Evolutionary conservation across 2,329 filamentous ascomycete species (phyloP).

Genomic region (Talaromyces funiculosus): DNA sequence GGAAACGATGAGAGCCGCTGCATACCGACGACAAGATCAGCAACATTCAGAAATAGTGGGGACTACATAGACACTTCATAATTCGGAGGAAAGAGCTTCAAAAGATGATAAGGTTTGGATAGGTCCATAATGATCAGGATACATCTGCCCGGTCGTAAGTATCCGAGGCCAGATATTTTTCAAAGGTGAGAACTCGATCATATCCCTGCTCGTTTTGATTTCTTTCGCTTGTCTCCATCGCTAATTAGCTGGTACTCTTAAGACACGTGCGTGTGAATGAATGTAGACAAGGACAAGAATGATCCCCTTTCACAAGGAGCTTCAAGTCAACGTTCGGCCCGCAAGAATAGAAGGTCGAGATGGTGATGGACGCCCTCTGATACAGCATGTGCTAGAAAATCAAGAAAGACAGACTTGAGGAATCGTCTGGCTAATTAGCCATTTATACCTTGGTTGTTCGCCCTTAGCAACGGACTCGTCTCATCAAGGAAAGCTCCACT

Average conservation of each 20-base stretch:
- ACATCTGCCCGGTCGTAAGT: neutral
- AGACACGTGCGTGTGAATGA: neutral
- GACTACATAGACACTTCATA: neutral
- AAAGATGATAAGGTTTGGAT: neutral
- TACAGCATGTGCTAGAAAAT: neutral
- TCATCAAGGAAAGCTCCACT: conserved; percentile 1
- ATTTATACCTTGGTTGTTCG: neutral
- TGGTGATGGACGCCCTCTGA: neutral
- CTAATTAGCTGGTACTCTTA: neutral
- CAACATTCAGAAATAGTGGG: neutral
- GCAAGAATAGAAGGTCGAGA: neutral
- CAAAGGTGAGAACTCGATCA: neutral
- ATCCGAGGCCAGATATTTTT: neutral
- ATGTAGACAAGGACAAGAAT: neutral
- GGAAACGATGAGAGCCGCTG: neutral
- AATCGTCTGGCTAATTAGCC: neutral
- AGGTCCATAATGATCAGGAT: neutral
- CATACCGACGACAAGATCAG: neutral
- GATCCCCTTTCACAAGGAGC: neutral
- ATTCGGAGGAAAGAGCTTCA: neutral
- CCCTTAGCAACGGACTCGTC: conserved; percentile 9
- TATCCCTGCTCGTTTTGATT: neutral
- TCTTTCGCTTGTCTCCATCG: neutral
- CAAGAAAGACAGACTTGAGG: neutral
- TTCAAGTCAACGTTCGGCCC: neutral